phyloP scores from a whole-genome alignment of 2,329 filamentous ascomycete genomes.

The Microdochium bolleyi region DNA sequence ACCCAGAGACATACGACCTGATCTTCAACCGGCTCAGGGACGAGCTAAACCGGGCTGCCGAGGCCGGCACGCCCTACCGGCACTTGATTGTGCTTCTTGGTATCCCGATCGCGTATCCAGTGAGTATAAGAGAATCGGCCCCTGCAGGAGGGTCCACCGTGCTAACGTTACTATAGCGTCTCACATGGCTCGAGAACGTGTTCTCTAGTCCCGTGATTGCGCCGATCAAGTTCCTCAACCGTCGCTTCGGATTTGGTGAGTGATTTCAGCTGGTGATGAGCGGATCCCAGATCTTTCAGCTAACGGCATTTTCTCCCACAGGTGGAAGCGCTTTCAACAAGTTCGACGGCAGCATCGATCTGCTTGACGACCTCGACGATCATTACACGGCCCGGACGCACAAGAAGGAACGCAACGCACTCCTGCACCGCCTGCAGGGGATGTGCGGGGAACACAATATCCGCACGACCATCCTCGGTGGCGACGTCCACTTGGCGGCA shows the following conservation, averaged over 20 bases:
- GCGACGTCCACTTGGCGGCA: constrained; percentile 88
- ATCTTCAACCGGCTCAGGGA: constrained; percentile 69
- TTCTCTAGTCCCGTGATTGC: constrained; percentile 80
- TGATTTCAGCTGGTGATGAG: constrained; percentile 1
- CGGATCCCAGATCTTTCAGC: not conserved
- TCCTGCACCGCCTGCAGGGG: constrained; percentile 75
- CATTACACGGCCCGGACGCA: constrained; percentile 92
- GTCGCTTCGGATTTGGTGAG: constrained; percentile 70
- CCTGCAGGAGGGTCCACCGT: constrained; percentile 7
- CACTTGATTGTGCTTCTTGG: constrained; percentile 84
- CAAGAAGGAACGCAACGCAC: constrained; percentile 74
- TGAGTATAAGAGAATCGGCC: constrained; percentile 31
- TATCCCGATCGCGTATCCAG: constrained; percentile 78
- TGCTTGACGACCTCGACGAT: constrained; percentile 88
- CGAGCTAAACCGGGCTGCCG: constrained; percentile 64
- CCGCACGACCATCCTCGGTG: constrained; percentile 84
- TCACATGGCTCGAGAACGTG: constrained; percentile 96
- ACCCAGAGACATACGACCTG: constrained; percentile 79
- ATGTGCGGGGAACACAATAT: constrained; percentile 81
- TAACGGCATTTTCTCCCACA: constrained; percentile 4
- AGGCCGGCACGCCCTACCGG: constrained; percentile 67
- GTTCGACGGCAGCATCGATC: constrained; percentile 88
- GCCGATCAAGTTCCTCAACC: constrained; percentile 82
- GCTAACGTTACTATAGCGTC: constrained; percentile 41
- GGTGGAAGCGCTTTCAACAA: constrained; percentile 84